A percentile compares a stretch with the other conserved stretches of the same genome.
These are phyloP conservation scores for Aphanomyces stellatus DNA, from an alignment of 352 stramenopile species.

Conservation along the genomic window DNA sequence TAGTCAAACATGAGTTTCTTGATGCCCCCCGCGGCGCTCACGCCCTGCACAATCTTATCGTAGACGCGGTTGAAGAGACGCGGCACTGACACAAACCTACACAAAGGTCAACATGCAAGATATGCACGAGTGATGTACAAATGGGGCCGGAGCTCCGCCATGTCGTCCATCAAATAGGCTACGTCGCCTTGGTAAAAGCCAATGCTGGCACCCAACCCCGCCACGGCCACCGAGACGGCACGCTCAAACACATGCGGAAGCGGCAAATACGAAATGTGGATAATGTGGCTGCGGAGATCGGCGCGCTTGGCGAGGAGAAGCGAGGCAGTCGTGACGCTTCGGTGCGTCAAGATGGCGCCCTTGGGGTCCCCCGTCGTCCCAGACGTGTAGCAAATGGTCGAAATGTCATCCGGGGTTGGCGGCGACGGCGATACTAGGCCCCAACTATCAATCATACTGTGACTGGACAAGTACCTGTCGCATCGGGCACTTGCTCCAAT, in stretches of 20 bases:
- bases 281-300: constrained; percentile 20
- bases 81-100: constrained; percentile 65
- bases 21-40: constrained; percentile 42
- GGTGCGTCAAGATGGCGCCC: constrained; percentile 41
- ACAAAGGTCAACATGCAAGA: too few relatives aligned
- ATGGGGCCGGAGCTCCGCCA: constrained; percentile 67
- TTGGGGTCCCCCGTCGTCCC: constrained; percentile 44
- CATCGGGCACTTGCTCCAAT: background rate
- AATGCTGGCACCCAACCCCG: constrained; percentile 52
- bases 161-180: constrained; percentile 68
- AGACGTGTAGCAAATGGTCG: constrained; percentile 55
- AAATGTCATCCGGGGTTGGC: constrained; percentile 20
- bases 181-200: constrained; percentile 80
- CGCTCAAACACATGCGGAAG: constrained; percentile 88
- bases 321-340: constrained; percentile 31
- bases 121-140: constrained; percentile 57
- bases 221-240: constrained; percentile 27
- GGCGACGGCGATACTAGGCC: background rate
- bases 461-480: background rate
- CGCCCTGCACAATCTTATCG: constrained; percentile 59
- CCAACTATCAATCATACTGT: background rate
- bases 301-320: constrained; percentile 28
- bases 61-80: constrained; percentile 88
- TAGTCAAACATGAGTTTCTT: constrained; percentile 75
- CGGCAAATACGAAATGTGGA: constrained; percentile 84